Evolutionary conservation across 345 rosid species (phyloP).

Genomic region (Odontarrhena argentea): DNA sequence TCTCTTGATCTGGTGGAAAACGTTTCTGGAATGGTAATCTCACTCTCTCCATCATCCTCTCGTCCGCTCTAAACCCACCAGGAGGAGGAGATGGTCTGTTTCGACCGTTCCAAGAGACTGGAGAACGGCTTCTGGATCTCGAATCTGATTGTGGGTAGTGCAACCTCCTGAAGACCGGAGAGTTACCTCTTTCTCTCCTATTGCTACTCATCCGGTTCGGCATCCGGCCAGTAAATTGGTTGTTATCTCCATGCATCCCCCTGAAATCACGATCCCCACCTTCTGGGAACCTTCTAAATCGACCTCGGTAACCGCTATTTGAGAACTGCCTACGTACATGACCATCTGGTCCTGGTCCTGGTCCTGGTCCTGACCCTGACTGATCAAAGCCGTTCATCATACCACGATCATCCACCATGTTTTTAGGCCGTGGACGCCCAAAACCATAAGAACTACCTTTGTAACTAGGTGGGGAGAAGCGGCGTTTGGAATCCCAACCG

Average conservation of each 20-base stretch:
- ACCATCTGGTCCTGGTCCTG: constrained; percentile 40
- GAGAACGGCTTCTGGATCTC: constrained; percentile 58
- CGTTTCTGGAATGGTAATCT: constrained; percentile 52
- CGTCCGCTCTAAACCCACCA: constrained; percentile 41
- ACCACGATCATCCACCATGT: constrained; percentile 37
- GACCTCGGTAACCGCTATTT: constrained; percentile 41
- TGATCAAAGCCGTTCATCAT: constrained; percentile 39
- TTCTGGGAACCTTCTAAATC: constrained; percentile 44
- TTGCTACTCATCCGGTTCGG: constrained; percentile 27
- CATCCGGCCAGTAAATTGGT: constrained; percentile 40
- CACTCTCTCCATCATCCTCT: constrained; percentile 42
- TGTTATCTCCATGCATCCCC: constrained; percentile 28
- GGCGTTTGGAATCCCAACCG: constrained; percentile 44
- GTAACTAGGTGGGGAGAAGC: constrained; percentile 36
- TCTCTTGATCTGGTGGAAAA: constrained; percentile 43
- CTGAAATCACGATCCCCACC: constrained; percentile 16
- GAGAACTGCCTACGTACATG: constrained; percentile 43
- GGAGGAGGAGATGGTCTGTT: constrained; percentile 57
- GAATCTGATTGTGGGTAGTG: constrained; percentile 40
- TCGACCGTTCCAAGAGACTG: constrained; percentile 42
- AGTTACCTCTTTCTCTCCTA: constrained; percentile 54
- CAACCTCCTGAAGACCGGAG: constrained; percentile 43
- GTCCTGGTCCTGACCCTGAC: constrained; percentile 30
- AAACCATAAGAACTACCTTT: constrained; percentile 32
- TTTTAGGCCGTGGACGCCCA: constrained; percentile 43